Percentiles rank a stretch among this genome's conserved stretches.
Conservation (phyloP, 192 early-diverging fungal species). For the Rhizoclosmatium globosum region DNA sequence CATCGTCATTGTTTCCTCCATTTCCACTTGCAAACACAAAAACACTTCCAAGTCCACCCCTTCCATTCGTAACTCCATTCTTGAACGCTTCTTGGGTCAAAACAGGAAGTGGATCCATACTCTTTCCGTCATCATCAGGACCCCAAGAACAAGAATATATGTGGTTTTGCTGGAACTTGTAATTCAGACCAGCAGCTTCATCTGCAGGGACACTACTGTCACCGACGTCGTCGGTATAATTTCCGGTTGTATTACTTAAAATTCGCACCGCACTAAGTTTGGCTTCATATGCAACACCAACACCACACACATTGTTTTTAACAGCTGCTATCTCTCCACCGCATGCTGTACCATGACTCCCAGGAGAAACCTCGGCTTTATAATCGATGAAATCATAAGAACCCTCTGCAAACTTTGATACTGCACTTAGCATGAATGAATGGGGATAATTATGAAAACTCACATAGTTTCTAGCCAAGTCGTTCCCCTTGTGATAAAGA, state of each 20-base stretch:
- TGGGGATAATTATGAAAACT: conserved; percentile 38
- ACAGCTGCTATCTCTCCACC: conserved; percentile 95
- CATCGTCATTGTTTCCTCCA: conserved; percentile 79
- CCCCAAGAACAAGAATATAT: conserved; percentile 99
- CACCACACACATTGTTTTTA: conserved; percentile 88
- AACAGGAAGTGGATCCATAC: conserved; percentile 82
- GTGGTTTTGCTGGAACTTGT: conserved; percentile 84
- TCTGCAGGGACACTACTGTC: conserved; percentile 84
- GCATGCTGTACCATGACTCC: conserved; percentile 95
- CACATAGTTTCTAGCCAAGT: conserved; percentile 87
- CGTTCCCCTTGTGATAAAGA: conserved; percentile 83
- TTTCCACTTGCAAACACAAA: conserved; percentile 96
- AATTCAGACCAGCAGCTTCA: conserved; percentile 90
- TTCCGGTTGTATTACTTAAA: conserved; percentile 58
- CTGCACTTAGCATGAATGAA: not conserved
- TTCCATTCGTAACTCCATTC: conserved; percentile 86
- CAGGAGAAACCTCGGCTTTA: conserved; percentile 73
- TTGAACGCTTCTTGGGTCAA: conserved; percentile 83
- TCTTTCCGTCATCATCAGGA: conserved; percentile 85
- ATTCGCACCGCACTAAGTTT: conserved; percentile 86
- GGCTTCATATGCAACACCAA: conserved; percentile 90
- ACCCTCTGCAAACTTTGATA: conserved; percentile 71
- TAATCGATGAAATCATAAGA: conserved; percentile 97
- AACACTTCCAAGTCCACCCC: conserved; percentile 83
- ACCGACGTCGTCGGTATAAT: conserved; percentile 46